A percentile compares a stretch with the other conserved stretches of the same genome.
Conservation (phyloP, 108 stramenopile species). For the Conticribra weissflogii region DNA sequence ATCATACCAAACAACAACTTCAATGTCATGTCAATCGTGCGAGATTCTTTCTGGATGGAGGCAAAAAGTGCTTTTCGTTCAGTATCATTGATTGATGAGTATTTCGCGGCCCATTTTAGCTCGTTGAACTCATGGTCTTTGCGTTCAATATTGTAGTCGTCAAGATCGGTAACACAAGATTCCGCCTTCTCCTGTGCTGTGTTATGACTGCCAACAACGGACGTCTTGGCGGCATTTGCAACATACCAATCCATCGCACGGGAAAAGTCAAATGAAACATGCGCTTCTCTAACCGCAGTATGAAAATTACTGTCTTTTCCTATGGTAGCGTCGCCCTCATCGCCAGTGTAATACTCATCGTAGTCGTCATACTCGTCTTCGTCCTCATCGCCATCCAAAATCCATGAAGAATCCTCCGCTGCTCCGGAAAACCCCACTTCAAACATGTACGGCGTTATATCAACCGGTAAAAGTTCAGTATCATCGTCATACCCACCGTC, state of each 20-base stretch:
- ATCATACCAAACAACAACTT: no score
- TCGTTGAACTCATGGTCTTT: no score
- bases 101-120: no score
- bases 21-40: no score
- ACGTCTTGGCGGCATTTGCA: not conserved
- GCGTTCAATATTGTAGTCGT: not conserved
- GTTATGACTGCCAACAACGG: no score
- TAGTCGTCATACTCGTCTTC: not conserved
- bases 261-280: slow-evolving; percentile 30
- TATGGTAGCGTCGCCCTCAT: no score
- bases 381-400: not conserved
- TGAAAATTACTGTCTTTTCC: no score
- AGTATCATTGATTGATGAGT: no score
- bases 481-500: no score
- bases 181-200: not conserved
- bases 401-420: not conserved
- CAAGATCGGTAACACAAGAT: not conserved
- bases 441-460: slow-evolving; percentile 19
- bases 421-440: not conserved
- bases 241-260: slow-evolving; percentile 6
- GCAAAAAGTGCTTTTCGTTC: no score
- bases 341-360: not conserved
- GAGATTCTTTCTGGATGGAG: no score
- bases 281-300: slow-evolving; percentile 4
- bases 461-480: slow-evolving; percentile 10